Evolutionary conservation across 306 rosid genomes (phyloP).

Genomic region (Cucumis hystrix): DNA sequence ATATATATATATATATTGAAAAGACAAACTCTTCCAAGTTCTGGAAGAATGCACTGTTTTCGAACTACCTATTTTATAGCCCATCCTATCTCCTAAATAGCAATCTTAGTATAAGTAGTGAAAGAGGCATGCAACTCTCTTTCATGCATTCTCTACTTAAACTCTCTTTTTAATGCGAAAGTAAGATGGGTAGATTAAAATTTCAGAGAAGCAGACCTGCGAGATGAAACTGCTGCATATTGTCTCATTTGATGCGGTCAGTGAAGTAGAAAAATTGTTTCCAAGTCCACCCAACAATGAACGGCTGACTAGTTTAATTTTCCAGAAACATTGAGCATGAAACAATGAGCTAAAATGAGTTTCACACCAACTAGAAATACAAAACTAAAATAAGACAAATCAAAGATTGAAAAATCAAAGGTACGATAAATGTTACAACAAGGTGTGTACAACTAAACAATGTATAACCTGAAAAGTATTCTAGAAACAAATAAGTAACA

Average conservation of each 20-base stretch:
- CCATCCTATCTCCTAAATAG: neutral
- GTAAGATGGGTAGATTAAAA: neutral
- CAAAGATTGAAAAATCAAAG: neutral
- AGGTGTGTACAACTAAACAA: neutral
- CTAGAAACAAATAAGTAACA: neutral
- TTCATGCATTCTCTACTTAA: neutral
- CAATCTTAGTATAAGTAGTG: neutral
- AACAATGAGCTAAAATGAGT: neutral
- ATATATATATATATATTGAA: too few relatives aligned
- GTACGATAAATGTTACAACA: neutral
- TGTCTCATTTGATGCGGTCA: constrained; percentile 33
- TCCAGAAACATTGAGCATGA: constrained; percentile 2
- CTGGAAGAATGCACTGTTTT: neutral
- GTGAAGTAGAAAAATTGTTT: constrained; percentile 28
- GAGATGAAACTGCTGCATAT: constrained; percentile 30
- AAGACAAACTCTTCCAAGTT: neutral
- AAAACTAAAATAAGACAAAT: neutral
- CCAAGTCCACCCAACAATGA: constrained; percentile 45
- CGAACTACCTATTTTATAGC: neutral
- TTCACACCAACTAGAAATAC: neutral
- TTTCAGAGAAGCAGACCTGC: constrained; percentile 32
- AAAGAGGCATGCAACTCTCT: neutral
- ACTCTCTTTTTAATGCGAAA: neutral
- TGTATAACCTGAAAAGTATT: neutral
- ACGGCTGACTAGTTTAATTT: constrained; percentile 33